phyloP scores from a whole-genome alignment of 192 early-diverging fungal genomes.

The Martensiomyces pterosporus region DNA sequence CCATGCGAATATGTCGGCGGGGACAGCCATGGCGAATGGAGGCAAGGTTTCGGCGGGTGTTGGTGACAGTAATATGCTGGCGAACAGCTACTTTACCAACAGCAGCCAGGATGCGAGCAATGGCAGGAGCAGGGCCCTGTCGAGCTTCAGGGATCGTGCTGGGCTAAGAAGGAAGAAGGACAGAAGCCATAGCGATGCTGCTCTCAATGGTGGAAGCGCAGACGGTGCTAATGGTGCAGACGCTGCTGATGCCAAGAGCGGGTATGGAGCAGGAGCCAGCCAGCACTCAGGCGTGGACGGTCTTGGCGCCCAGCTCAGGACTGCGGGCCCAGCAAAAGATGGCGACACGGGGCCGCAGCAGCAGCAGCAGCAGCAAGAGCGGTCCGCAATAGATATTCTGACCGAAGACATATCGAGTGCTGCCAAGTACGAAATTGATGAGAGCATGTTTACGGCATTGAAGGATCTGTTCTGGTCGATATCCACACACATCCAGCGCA shows the following conservation, averaged over 20 bases:
- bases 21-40: too few species aligned
- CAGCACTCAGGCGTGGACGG: too few species aligned
- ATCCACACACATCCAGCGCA: slow-evolving; percentile 74
- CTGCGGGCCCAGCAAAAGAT: not conserved
- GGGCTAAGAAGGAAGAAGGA: slow-evolving; percentile 41
- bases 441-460: slow-evolving; percentile 79
- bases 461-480: slow-evolving; percentile 86
- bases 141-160: slow-evolving; percentile 31
- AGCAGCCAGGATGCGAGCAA: slow-evolving; percentile 5
- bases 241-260: slow-evolving; percentile 17
- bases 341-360: not conserved
- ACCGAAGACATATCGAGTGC: slow-evolving; percentile 35
- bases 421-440: slow-evolving; percentile 56
- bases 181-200: slow-evolving; percentile 14
- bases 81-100: not conserved
- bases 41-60: not conserved
- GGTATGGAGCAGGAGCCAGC: slow-evolving; percentile 1
- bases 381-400: slow-evolving; percentile 10
- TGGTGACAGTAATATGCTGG: not conserved
- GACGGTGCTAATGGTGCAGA: slow-evolving; percentile 9
- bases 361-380: slow-evolving; percentile 14
- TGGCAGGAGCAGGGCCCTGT: slow-evolving; percentile 15
- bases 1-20: too few species aligned
- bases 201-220: not conserved
- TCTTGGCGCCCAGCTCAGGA: too few species aligned